A percentile compares a stretch with the other conserved stretches of the same genome.
phyloP scores from a whole-genome alignment of 179 eudicot species.

The Beta lomatogona region DNA sequence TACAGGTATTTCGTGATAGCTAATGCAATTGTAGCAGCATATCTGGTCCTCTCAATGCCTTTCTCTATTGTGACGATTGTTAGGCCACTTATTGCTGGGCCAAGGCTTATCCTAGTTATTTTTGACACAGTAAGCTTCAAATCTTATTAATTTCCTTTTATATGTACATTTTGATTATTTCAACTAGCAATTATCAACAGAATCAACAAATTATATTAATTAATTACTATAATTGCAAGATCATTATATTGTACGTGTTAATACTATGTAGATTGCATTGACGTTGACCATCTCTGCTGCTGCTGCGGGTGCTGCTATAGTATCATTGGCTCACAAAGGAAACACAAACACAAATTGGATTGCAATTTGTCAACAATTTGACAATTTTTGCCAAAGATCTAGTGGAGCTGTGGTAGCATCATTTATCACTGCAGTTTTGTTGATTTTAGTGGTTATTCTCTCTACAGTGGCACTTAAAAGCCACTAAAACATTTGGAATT shows the following conservation, averaged over 20 bases:
- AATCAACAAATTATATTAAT: too few relatives aligned
- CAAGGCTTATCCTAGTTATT: slow-evolving; percentile 66
- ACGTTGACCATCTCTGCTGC: slow-evolving; percentile 67
- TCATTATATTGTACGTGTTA: not conserved
- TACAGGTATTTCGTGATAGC: slow-evolving; percentile 78
- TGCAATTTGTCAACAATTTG: slow-evolving; percentile 83
- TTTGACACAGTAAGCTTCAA: slow-evolving; percentile 58
- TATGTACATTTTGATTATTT: not conserved
- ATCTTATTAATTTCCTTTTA: not conserved
- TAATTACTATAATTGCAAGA: too few relatives aligned
- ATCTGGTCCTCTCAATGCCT: slow-evolving; percentile 76
- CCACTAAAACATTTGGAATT: slow-evolving; percentile 17
- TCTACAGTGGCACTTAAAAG: slow-evolving; percentile 62
- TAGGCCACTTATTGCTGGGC: slow-evolving; percentile 55
- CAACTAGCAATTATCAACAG: not conserved
- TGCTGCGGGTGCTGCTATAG: slow-evolving; percentile 73
- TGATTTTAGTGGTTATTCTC: slow-evolving; percentile 57
- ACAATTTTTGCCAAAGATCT: slow-evolving; percentile 63
- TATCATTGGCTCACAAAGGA: slow-evolving; percentile 85
- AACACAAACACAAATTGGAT: slow-evolving; percentile 69
- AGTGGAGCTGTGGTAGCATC: slow-evolving; percentile 92
- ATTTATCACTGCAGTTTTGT: slow-evolving; percentile 50
- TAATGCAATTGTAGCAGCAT: slow-evolving; percentile 60
- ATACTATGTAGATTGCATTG: slow-evolving; percentile 47
- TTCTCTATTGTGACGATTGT: slow-evolving; percentile 80